Conservation (phyloP, 2,329 filamentous ascomycete species). For the Purpureocillium lavendulum region DNA sequence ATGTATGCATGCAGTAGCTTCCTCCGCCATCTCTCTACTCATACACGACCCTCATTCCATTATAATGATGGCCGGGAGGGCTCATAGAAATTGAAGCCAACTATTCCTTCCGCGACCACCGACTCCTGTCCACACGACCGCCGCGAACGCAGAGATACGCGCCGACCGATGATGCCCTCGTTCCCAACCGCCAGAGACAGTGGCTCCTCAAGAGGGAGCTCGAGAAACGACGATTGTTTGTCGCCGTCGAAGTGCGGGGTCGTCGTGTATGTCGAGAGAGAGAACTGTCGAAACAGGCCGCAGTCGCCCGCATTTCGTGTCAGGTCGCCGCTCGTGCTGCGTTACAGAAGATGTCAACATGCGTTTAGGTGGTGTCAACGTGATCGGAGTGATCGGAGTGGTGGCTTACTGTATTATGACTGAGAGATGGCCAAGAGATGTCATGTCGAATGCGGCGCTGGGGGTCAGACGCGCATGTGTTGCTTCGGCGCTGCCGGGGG, state of each 20-base stretch:
- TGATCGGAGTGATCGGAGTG: background rate
- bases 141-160: constrained; percentile 31
- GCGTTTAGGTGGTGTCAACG: background rate
- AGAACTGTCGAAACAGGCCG: constrained; percentile 31
- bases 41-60: no score
- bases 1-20: no score
- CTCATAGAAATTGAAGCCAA: constrained; percentile 35
- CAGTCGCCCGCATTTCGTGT: constrained; percentile 30
- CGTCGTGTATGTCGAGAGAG: constrained; percentile 10
- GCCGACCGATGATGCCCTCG: constrained; percentile 38
- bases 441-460: constrained; percentile 10
- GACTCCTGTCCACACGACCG: constrained; percentile 13
- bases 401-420: constrained; percentile 36
- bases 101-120: constrained; percentile 39
- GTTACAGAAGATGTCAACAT: background rate
- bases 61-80: background rate
- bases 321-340: constrained; percentile 32
- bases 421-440: constrained; percentile 16
- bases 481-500: constrained; percentile 25
- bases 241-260: no score
- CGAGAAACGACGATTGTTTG: constrained; percentile 13
- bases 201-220: constrained; percentile 26
- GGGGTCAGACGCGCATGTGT: constrained; percentile 35
- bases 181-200: constrained; percentile 35
- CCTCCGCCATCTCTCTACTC: no score